A percentile compares a stretch with the other conserved stretches of the same genome.
Conservation (phyloP, 2,329 filamentous ascomycete genomes). For the Capronia americana region DNA sequence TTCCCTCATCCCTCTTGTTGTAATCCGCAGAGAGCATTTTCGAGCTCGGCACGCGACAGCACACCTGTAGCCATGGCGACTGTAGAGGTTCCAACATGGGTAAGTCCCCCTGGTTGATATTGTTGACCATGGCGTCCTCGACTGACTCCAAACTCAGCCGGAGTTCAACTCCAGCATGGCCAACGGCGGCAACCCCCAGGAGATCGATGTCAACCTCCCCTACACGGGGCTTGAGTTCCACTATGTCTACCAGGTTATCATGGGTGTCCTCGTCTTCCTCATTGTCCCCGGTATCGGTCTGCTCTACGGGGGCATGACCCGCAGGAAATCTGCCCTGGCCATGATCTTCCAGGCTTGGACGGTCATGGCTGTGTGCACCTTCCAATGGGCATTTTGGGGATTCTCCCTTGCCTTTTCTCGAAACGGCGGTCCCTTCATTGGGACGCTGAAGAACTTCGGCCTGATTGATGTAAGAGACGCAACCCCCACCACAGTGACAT, state of each 20-base stretch:
- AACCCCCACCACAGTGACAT: neutral
- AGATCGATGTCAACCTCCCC: slow-evolving; percentile 63
- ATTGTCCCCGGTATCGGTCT: slow-evolving; percentile 72
- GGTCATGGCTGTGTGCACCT: slow-evolving; percentile 58
- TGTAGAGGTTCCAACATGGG: slow-evolving; percentile 21
- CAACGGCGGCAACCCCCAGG: slow-evolving; percentile 61
- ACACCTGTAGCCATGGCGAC: slow-evolving; percentile 24
- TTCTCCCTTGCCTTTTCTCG: slow-evolving; percentile 68
- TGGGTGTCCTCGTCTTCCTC: slow-evolving; percentile 67
- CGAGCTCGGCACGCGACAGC: neutral
- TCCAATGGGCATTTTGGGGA: slow-evolving; percentile 69
- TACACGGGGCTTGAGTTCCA: slow-evolving; percentile 66
- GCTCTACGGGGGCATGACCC: slow-evolving; percentile 68
- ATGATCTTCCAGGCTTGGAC: slow-evolving; percentile 69
- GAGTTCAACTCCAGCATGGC: slow-evolving; percentile 50
- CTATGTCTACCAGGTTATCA: slow-evolving; percentile 66
- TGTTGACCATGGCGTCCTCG: slow-evolving; percentile 2
- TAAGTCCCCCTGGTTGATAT: neutral
- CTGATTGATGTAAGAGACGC: slow-evolving; percentile 67
- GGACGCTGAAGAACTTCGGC: slow-evolving; percentile 66
- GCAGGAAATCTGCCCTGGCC: slow-evolving; percentile 66
- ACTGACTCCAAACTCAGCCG: slow-evolving; percentile 21
- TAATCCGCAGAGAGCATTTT: neutral
- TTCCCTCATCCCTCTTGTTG: slow-evolving; percentile 9
- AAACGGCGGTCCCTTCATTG: slow-evolving; percentile 67